These are phyloP conservation scores for Backusella tarrabulga DNA, from an alignment of 192 early-diverging fungal species.

Conservation along the genomic window DNA sequence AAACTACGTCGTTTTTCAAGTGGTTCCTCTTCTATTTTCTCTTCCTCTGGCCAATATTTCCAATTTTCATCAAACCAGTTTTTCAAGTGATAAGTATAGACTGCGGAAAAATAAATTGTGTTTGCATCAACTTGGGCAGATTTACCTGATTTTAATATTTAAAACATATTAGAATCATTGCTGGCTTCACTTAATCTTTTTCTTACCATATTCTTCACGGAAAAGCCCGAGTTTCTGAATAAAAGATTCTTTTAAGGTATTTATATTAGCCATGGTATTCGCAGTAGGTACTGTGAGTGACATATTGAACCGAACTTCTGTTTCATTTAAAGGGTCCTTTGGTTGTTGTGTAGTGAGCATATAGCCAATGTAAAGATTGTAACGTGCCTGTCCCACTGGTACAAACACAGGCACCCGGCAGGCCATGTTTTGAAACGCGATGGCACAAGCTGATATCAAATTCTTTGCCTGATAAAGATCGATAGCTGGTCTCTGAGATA, in stretches of 20 bases:
- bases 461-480: constrained; percentile 61
- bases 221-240: constrained; percentile 34
- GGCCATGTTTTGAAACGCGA: constrained; percentile 63
- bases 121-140: neutral
- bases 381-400: constrained; percentile 14
- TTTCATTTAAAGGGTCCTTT: neutral
- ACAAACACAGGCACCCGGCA: constrained; percentile 45
- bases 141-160: constrained; percentile 14
- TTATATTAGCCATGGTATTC: constrained; percentile 33
- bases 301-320: constrained; percentile 44
- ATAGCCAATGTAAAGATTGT: constrained; percentile 19
- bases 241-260: constrained; percentile 39
- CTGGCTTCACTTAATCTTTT: neutral
- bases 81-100: constrained; percentile 51
- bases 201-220: constrained; percentile 29
- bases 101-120: constrained; percentile 21
- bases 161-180: neutral
- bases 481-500: constrained; percentile 37
- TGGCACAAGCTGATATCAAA: constrained; percentile 64
- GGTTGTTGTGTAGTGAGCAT: constrained; percentile 15
- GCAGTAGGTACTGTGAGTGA: constrained; percentile 29
- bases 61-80: constrained; percentile 59
- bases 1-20: neutral
- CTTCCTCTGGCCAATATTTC: constrained; percentile 37
- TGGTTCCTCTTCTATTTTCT: neutral